phyloP scores from a whole-genome alignment of 2,329 filamentous ascomycete species.

The Pestalotiopsis sp. region DNA sequence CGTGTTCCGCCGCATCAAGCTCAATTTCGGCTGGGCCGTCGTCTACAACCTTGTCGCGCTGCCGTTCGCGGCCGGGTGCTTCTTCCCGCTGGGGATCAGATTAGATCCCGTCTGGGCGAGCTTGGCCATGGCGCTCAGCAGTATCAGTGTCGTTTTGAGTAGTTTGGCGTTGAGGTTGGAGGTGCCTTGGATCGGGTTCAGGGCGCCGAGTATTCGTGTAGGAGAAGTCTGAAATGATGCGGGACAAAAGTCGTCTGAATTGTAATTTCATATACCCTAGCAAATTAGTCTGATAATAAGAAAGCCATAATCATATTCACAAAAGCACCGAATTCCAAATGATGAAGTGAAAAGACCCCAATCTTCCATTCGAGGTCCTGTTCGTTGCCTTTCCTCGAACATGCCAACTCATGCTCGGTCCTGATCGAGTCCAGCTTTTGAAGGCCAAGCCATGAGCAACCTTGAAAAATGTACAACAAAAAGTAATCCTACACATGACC shows the following conservation, averaged over 20 bases:
- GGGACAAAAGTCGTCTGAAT: neutral
- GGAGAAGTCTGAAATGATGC: neutral
- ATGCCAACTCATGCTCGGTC: too few species aligned
- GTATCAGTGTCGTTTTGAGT: slow-evolving; percentile 84
- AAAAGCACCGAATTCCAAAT: too few species aligned
- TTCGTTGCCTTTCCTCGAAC: too few species aligned
- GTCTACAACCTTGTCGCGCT: slow-evolving; percentile 80
- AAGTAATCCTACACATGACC: neutral
- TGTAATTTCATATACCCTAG: neutral
- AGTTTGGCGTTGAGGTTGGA: slow-evolving; percentile 69
- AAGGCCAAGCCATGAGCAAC: neutral
- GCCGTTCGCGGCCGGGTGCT: slow-evolving; percentile 78
- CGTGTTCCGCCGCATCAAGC: slow-evolving; percentile 77
- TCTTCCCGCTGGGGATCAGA: slow-evolving; percentile 69
- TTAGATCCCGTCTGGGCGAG: slow-evolving; percentile 85
- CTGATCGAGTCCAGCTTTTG: too few species aligned
- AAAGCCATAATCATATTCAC: neutral
- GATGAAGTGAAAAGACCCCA: too few species aligned
- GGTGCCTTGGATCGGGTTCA: slow-evolving; percentile 38
- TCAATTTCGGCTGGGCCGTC: slow-evolving; percentile 86
- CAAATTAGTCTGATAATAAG: neutral
- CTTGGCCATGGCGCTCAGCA: slow-evolving; percentile 90
- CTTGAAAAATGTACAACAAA: neutral
- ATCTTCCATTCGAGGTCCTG: too few species aligned
- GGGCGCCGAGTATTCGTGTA: slow-evolving; percentile 17